Conservation (phyloP, 148 eudicot genomes). For the Rhododendron simsii region DNA sequence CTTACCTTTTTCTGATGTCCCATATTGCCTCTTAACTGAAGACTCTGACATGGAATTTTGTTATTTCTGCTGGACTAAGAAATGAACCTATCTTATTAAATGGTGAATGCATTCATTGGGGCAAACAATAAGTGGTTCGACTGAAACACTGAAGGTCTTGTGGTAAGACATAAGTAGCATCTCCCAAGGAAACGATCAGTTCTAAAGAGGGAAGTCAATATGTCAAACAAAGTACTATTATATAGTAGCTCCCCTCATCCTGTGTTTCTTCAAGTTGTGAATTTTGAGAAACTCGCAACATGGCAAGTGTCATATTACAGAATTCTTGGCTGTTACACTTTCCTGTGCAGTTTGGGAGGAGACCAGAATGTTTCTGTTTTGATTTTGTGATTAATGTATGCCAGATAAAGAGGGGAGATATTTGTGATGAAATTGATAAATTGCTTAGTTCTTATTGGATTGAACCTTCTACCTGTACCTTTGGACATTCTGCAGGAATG, state of each 20-base stretch:
- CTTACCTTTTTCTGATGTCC: no score
- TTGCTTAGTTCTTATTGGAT: neutral
- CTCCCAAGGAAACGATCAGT: neutral
- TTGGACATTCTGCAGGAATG: slow-evolving; percentile 32
- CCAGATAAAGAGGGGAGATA: neutral
- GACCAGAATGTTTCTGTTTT: neutral
- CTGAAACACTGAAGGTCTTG: neutral
- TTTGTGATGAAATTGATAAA: neutral
- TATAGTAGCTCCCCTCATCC: neutral
- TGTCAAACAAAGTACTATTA: neutral
- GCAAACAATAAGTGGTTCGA: neutral
- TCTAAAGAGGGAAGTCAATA: neutral
- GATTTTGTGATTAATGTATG: neutral
- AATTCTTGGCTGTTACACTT: neutral
- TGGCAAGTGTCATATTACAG: neutral
- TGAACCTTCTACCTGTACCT: neutral
- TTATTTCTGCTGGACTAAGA: neutral
- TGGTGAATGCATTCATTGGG: neutral
- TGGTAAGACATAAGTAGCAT: neutral
- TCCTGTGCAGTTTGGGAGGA: neutral
- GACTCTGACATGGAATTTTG: neutral
- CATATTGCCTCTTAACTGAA: neutral
- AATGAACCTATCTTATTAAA: neutral
- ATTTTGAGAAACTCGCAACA: neutral
- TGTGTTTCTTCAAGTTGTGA: slow-evolving; percentile 8